Base-by-base conservation (phyloP, 306 rosid species). In the Begonia loranthoides region DNA sequence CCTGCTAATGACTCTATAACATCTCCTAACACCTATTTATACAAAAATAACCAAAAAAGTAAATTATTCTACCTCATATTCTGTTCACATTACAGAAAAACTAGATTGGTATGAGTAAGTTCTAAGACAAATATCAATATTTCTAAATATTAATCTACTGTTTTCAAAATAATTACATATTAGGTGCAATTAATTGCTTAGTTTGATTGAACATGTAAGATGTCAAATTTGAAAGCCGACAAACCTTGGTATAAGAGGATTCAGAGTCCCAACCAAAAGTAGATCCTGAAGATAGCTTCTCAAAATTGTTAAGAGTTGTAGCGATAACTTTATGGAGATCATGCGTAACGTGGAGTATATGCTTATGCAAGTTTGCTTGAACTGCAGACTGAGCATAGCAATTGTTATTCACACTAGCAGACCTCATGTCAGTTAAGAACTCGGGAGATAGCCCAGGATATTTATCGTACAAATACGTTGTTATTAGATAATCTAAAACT, bases 1-100 rank as follows among this genome's bases (percentile, higher is more conserved):
- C 95, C 95, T 10, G 84, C 93, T 39, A 88, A 50, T 69, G 97
- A 84, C 71, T 88, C 93, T 2, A 88, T 69, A 3, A 88, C 61
- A 65, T 88, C 97, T 44, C 77, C 95, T 19, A 88, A 82, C 21
- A 84, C 97, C 93, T 88, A 50, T 54, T 44, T 28, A 28, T 1
- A 8, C 4, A 28, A 28, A 28, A 5, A 28, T 28, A 7, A 28
- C 36, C 36, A 28, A 28, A 28, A 28, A 28, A 7, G 5, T 5
- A 28, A 28, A 28, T 28, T 28, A 28, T 28, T 28, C 36, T 28
- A 7, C 36, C 36, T 28, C 9, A 28, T 28, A 28, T 28, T 19
- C 5, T 28, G 36, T 28, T 28, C 36, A 28, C 8, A 0, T 28
- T 7, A 28, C 36, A 28, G 36, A 28, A 28, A 28, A 28, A 28